A percentile compares a stretch with the other conserved stretches of the same genome.
Conservation (phyloP, 208 protist genomes). For the Blastocrithidia nonstop region DNA sequence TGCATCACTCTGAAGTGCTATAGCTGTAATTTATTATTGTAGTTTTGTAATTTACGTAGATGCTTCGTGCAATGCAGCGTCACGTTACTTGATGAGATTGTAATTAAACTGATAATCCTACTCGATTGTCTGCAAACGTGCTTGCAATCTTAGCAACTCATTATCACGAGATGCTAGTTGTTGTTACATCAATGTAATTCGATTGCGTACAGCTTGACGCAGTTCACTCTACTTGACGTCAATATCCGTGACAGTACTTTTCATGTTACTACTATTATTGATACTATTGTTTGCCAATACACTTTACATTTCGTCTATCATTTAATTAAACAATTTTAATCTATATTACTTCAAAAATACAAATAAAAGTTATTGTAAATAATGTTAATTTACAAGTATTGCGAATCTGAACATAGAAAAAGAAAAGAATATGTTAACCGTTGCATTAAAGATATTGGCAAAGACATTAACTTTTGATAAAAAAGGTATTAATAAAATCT, state of each 20-base stretch:
- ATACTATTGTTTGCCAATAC: no score
- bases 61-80: conserved; percentile 70
- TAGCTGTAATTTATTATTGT: no score
- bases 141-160: conserved; percentile 30
- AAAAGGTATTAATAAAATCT: no score
- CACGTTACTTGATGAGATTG: conserved; percentile 70
- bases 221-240: conserved; percentile 76
- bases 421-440: no score
- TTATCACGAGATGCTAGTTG: conserved; percentile 43
- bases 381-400: no score
- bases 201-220: conserved; percentile 52
- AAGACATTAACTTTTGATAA: no score
- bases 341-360: no score
- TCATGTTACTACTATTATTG: no score
- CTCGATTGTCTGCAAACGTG: conserved; percentile 52
- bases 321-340: not conserved
- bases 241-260: conserved; percentile 56
- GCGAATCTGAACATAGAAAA: no score
- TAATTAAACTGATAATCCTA: conserved; percentile 87
- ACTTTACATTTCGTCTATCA: not conserved
- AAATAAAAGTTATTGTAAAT: not conserved
- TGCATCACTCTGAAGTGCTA: no score
- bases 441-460: no score
- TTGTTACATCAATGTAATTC: conserved; percentile 47
- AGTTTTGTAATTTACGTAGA: conserved; percentile 56